phyloP scores from a whole-genome alignment of 2,329 filamentous ascomycete species.

The Talaromyces islandicus region DNA sequence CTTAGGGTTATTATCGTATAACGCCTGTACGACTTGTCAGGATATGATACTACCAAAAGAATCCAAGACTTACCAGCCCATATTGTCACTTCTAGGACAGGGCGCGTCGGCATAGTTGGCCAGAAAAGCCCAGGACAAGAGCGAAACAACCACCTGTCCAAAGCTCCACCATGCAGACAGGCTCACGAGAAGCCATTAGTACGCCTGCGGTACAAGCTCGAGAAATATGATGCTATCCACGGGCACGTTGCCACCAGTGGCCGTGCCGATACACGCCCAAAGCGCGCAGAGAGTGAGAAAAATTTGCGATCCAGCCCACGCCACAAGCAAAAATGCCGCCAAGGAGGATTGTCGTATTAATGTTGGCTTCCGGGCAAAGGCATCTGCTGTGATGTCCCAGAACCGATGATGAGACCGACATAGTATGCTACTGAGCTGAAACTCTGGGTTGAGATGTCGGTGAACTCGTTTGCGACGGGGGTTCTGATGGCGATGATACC shows the following conservation, averaged over 20 bases:
- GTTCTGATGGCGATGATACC: constrained; percentile 25
- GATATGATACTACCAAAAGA: neutral
- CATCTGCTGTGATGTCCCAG: constrained; percentile 39
- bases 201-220: constrained; percentile 23
- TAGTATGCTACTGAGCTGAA: constrained; percentile 29
- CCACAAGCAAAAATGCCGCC: constrained; percentile 28
- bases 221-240: constrained; percentile 25
- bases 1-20: constrained; percentile 24
- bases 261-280: constrained; percentile 23
- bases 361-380: constrained; percentile 39
- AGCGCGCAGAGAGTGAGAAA: constrained; percentile 23
- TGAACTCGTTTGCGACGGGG: constrained; percentile 21
- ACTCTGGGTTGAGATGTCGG: constrained; percentile 20
- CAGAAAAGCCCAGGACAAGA: constrained; percentile 24
- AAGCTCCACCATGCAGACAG: constrained; percentile 46
- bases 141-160: constrained; percentile 34
- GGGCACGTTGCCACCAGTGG: constrained; percentile 22
- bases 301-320: constrained; percentile 19
- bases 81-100: constrained; percentile 18
- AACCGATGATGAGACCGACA: constrained; percentile 41
- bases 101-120: constrained; percentile 22
- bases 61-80: constrained; percentile 21
- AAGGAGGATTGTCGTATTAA: constrained; percentile 43
- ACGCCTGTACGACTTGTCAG: neutral
- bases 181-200: constrained; percentile 25